These are phyloP conservation scores for Heterococcus sp. DNA, from an alignment of 108 stramenopile genomes.

Conservation along the genomic window DNA sequence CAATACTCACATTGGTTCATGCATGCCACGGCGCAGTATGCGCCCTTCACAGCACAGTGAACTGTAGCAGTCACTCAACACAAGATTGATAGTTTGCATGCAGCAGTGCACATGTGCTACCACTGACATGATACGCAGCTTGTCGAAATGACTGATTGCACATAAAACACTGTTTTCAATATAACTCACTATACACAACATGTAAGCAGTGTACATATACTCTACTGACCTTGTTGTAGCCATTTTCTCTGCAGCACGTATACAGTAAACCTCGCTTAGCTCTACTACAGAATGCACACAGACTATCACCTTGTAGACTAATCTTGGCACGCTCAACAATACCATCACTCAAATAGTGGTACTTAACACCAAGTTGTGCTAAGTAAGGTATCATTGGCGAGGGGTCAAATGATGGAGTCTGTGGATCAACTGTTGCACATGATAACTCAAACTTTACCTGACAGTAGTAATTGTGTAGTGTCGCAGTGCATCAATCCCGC, in stretches of 20 bases:
- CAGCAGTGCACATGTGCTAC: too few relatives aligned
- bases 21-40: too few relatives aligned
- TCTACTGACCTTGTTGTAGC: constrained; percentile 50
- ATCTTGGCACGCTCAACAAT: constrained; percentile 79
- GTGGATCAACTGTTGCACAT: constrained; percentile 88
- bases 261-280: constrained; percentile 99
- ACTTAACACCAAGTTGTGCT: constrained; percentile 84
- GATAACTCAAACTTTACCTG: constrained; percentile 76
- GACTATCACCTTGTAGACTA: constrained; percentile 75
- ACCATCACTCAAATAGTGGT: constrained; percentile 86
- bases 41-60: too few relatives aligned
- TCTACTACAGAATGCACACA: constrained; percentile 92
- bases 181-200: too few relatives aligned
- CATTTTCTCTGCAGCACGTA: constrained; percentile 74
- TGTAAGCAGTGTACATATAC: too few relatives aligned
- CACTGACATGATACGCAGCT: too few relatives aligned
- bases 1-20: too few relatives aligned
- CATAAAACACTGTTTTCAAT: too few relatives aligned
- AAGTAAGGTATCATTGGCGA: constrained; percentile 92
- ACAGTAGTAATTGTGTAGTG: background rate
- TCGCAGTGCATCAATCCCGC: background rate
- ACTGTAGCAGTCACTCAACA: too few relatives aligned
- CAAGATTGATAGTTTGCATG: too few relatives aligned
- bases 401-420: constrained; percentile 95
- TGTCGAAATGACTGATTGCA: too few relatives aligned